phyloP scores from a whole-genome alignment of 495 filamentous ascomycete genomes.

The Penicillium bialowiezense region DNA sequence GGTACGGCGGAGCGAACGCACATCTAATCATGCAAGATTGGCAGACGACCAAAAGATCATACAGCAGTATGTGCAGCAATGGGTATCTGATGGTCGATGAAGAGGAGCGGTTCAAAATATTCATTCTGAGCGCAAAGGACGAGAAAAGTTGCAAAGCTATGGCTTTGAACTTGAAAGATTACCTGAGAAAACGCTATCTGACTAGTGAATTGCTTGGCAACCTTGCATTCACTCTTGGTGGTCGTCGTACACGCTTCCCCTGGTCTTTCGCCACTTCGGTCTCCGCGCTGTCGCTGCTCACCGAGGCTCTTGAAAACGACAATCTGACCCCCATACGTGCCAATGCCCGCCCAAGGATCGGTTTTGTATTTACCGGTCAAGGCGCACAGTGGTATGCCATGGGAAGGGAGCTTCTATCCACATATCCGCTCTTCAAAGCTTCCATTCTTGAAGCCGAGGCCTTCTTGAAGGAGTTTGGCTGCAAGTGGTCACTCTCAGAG shows the following conservation, averaged over 20 bases:
- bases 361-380: constrained; percentile 51
- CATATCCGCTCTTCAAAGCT: background rate
- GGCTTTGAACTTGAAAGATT: background rate
- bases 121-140: background rate
- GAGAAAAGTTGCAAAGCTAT: background rate
- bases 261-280: background rate
- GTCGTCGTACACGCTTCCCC: background rate
- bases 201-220: background rate
- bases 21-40: constrained; percentile 11
- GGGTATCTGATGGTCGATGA: too few species aligned
- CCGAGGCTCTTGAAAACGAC: constrained; percentile 6
- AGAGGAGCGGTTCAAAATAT: background rate
- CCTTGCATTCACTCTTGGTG: background rate
- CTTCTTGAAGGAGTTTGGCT: background rate
- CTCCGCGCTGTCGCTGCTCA: background rate
- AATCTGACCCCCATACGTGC: constrained; percentile 18
- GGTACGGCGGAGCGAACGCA: constrained; percentile 41
- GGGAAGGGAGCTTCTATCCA: constrained; percentile 41
- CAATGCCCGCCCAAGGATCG: constrained; percentile 13
- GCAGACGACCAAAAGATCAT: background rate
- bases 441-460: background rate
- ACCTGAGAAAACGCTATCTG: background rate
- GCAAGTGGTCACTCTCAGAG: background rate
- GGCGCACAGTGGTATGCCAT: constrained; percentile 63
- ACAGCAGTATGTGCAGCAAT: too few species aligned